A percentile compares a stretch with the other conserved stretches of the same genome.
phyloP scores from a whole-genome alignment of 192 early-diverging fungal species.

The Umbelopsis vinacea region DNA sequence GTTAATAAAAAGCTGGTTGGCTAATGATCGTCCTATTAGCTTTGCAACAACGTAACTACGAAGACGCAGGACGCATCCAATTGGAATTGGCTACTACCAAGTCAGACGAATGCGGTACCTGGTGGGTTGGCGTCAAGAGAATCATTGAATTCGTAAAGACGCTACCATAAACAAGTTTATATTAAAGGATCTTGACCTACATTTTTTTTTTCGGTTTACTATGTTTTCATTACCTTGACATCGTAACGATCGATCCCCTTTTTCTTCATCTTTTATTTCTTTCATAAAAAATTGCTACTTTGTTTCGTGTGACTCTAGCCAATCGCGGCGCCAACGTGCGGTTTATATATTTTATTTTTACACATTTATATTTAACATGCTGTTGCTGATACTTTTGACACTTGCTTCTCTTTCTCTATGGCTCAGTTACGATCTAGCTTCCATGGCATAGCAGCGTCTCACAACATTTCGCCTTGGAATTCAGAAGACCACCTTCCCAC shows the following conservation, averaged over 20 bases:
- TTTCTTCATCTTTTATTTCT: neutral
- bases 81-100: slow-evolving; percentile 74
- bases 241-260: too few species aligned
- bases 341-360: too few species aligned
- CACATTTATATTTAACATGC: too few species aligned
- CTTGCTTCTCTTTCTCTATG: neutral
- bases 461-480: slow-evolving; percentile 3
- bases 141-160: slow-evolving; percentile 54
- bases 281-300: neutral
- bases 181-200: too few species aligned
- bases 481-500: neutral
- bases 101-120: slow-evolving; percentile 62
- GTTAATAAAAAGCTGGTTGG: neutral
- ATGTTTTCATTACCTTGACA: too few species aligned
- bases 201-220: too few species aligned
- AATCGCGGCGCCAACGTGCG: neutral
- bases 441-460: neutral
- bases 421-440: neutral
- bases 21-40: slow-evolving; percentile 5
- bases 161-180: neutral
- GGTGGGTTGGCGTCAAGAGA: slow-evolving; percentile 76
- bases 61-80: slow-evolving; percentile 59
- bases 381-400: too few species aligned
- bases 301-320: neutral
- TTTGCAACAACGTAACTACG: slow-evolving; percentile 44